Evolutionary conservation across 768 basidiomycete genomes (phyloP).

Genomic region (Kockovaella imperatae): DNA sequence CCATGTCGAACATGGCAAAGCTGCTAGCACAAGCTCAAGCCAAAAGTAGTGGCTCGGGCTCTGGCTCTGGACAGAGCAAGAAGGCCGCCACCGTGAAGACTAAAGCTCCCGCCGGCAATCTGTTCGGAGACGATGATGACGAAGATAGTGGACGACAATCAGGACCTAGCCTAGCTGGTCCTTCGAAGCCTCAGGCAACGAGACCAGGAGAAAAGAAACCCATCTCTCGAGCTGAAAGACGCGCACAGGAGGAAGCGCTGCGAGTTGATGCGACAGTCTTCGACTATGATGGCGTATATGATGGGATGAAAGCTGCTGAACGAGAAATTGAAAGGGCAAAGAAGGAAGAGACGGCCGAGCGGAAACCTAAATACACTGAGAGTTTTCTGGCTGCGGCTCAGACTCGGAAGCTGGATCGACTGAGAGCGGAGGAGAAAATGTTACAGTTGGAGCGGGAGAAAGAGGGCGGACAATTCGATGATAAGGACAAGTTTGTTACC

Average conservation of each 20-base stretch:
- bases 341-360: constrained; percentile 64
- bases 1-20: constrained; percentile 27
- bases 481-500: constrained; percentile 96
- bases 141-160: constrained; percentile 13
- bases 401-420: constrained; percentile 77
- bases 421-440: constrained; percentile 97
- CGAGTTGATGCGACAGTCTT: constrained; percentile 73
- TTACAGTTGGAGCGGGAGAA: constrained; percentile 82
- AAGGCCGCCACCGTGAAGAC: not conserved
- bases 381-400: constrained; percentile 69
- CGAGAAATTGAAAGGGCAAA: constrained; percentile 63
- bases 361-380: constrained; percentile 93
- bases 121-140: constrained; percentile 47
- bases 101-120: not conserved
- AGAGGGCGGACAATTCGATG: constrained; percentile 87
- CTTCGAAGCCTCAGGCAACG: not conserved
- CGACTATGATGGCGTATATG: constrained; percentile 94
- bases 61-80: constrained; percentile 48
- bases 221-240: constrained; percentile 29
- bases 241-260: constrained; percentile 63
- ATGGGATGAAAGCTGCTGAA: constrained; percentile 86
- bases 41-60: too few species aligned
- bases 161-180: not conserved
- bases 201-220: not conserved
- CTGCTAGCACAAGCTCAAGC: constrained; percentile 28